Evolutionary conservation across 164 flowering plant genomes (phyloP).

Genomic region (Vitis amurensis): DNA sequence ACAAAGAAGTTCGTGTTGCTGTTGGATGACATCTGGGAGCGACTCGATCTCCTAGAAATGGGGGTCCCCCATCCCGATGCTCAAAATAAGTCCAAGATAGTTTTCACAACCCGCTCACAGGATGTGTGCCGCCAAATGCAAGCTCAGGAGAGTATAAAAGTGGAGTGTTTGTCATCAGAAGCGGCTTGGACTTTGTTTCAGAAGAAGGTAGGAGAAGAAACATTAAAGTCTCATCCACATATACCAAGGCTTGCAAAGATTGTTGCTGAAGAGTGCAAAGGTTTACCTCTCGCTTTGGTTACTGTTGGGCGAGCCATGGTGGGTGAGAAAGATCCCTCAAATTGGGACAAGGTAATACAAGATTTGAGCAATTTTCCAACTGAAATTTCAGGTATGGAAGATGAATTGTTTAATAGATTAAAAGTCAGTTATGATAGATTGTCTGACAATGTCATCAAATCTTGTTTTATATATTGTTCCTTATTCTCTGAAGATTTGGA

Average conservation of each 20-base stretch:
- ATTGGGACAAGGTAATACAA: slow-evolving; percentile 11
- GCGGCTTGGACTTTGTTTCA: slow-evolving; percentile 19
- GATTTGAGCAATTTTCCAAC: background rate
- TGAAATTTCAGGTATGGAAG: slow-evolving; percentile 10
- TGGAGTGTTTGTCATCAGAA: background rate
- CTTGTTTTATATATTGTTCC: slow-evolving; percentile 15
- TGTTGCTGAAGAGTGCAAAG: slow-evolving; percentile 10
- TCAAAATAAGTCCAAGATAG: no score
- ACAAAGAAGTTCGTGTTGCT: no score
- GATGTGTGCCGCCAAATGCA: no score
- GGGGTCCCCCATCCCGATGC: no score
- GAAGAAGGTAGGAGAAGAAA: slow-evolving; percentile 12
- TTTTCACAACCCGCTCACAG: no score
- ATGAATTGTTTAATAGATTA: background rate
- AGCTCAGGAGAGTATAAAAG: no score
- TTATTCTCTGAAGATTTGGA: slow-evolving; percentile 8
- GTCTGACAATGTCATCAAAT: background rate
- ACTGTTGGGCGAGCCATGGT: slow-evolving; percentile 14
- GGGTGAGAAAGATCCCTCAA: slow-evolving; percentile 6
- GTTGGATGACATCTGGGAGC: no score
- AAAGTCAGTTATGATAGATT: slow-evolving; percentile 19
- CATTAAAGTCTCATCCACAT: slow-evolving; percentile 1
- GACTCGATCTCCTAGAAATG: no score
- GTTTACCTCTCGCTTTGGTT: slow-evolving; percentile 20
- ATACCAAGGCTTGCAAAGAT: slow-evolving; percentile 2